These are phyloP conservation scores for Puya raimondii DNA, from an alignment of 176 grass and related monocot species.

Conservation along the genomic window DNA sequence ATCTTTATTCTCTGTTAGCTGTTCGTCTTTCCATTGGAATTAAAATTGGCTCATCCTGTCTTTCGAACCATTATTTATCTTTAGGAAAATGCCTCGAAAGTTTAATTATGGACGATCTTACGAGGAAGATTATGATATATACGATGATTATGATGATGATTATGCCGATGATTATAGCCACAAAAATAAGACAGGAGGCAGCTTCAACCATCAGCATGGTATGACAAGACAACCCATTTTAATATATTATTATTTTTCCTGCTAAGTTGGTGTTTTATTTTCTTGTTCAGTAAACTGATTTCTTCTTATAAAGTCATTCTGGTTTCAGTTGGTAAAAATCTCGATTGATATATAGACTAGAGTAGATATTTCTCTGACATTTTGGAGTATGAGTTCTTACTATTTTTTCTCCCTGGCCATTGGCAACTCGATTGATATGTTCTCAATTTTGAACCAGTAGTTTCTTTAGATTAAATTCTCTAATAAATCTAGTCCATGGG, in stretches of 20 bases:
- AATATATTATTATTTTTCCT: constrained; percentile 13
- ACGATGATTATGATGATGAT: constrained; percentile 48
- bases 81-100: constrained; percentile 75
- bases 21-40: not conserved
- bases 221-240: constrained; percentile 15
- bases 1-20: no score
- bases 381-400: no score
- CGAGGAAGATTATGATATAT: constrained; percentile 39
- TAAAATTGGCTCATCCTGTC: not conserved
- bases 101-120: constrained; percentile 51
- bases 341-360: no score
- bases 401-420: not conserved
- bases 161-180: constrained; percentile 45
- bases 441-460: no score
- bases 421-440: not conserved
- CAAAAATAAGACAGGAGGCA: constrained; percentile 6
- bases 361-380: no score
- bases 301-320: not conserved
- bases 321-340: no score
- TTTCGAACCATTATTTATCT: constrained; percentile 5
- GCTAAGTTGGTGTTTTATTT: not conserved
- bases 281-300: constrained; percentile 1
- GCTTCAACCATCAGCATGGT: constrained; percentile 11
- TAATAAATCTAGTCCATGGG: no score
- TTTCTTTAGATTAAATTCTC: no score